Base-by-base conservation (phyloP, 2,329 filamentous ascomycete genomes). In the Fusarium sp. region DNA sequence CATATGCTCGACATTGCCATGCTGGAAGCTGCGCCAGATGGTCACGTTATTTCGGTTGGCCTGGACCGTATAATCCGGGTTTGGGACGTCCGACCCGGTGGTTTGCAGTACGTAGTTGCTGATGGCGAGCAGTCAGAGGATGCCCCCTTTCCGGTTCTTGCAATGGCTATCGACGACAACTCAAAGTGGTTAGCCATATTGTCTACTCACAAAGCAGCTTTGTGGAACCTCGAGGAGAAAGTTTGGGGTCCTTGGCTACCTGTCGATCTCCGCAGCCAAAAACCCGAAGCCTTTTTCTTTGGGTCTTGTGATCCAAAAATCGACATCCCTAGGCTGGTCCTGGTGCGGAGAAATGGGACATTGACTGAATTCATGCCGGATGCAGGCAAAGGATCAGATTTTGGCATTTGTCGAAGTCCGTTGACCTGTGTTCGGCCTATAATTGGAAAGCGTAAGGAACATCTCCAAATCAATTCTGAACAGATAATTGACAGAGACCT, bases 1-100 rank as follows among this genome's bases (percentile, higher is more conserved):
- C 91, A 94, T 70, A 75, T 78, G 7, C 79, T 94, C 11, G 91
- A 94, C 69, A 80, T 94, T 35, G 84, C 85, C 11, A 82, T 88
- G 70, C 75, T 94, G 57, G 76, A 81, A 6, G 81, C 87, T 14
- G 89, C 85, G 7, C 77, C 82, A 2, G 83, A 84, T 47, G 89
- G 89, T 0, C 81, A 88, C 48, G 75, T 93, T 19, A 84, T 88
- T 6, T 90, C 89, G 2, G 82, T 90, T 33, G 88, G 88, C 0
- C 78, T 94, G 1, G 91, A 94, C 69, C 82, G 89, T 43, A 79
- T 81, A 10, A 86, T 92, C 13, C 82, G 85, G 14, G 78, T 91
- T 2, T 91, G 88, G 88, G 79, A 88, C 68, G 72, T 87, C 15
- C 81, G 79, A n/a, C 75, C 76, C 6, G 76, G 76, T 3, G 74